Base-by-base conservation (phyloP, 768 basidiomycete genomes). In the Infundibulicybe gibba region DNA sequence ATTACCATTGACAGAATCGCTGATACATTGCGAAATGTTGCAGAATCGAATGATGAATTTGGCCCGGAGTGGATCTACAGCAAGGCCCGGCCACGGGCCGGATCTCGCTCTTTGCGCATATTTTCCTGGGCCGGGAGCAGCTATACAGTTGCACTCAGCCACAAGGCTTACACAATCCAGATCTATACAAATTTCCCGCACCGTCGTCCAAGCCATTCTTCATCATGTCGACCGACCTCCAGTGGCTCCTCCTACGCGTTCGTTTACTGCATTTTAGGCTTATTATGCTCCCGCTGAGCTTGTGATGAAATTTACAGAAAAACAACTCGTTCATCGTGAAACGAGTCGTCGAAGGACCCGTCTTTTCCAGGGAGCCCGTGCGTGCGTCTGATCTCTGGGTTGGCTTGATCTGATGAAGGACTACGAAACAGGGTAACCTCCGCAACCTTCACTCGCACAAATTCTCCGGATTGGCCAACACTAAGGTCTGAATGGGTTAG, bases 241-340 rank as follows among this genome's bases (percentile, higher is more conserved):
- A 94, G 74, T 95, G 93, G 93, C 85, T 93, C 65, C 85, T 95
- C 52, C 70, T 90, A 66, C 89, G 89, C 63, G 89, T 90, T 61
- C 62, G 86, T 81, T 39, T 44, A 9, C 31, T 33, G 3, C 17
- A n/a, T 41, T 17, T 33, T 21, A 25, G 8, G 37, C 49, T 5
- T 17, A 32, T 6, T 12, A 6, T 35, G 5, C 12, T 20, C 17
- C 19, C 34, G 5, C n/a, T 49, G 47, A 32, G 50, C 42, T n/a
- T 20, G 45, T 6, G 37, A 49, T 21, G 33, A 53, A 41, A 47
- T 47, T 50, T 50, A 11, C 63, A 94, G 87, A 83, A 87, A 58
- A 72, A 78, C 75, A 93, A 86, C 79, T 86, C 90, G 54, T 91
- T 85, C 79, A 72, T 87, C 53, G 89, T 93, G 62, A 91, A 92